phyloP scores from a whole-genome alignment of 2,329 filamentous ascomycete genomes.

The Bipolaris sorokiniana region DNA sequence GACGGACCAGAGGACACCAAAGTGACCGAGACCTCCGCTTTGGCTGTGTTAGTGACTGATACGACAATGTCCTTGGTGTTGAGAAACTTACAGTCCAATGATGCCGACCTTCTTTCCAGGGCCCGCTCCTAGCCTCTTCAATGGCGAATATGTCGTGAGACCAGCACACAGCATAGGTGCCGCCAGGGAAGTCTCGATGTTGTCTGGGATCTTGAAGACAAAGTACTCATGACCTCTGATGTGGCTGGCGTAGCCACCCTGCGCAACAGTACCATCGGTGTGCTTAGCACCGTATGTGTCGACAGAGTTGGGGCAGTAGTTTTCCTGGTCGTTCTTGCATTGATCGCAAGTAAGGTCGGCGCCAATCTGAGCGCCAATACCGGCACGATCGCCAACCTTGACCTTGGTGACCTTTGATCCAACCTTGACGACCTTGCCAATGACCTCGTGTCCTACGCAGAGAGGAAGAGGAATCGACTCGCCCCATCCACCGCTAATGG shows the following conservation, averaged over 20 bases:
- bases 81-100: conserved; percentile 63
- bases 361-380: conserved; percentile 58
- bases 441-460: conserved; percentile 69
- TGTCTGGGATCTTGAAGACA: conserved; percentile 76
- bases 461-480: conserved; percentile 65
- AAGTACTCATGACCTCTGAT: conserved; percentile 79
- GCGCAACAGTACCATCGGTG: conserved; percentile 65
- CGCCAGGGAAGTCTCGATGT: conserved; percentile 64
- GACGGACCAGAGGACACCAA: conserved; percentile 55
- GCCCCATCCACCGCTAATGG: conserved; percentile 66
- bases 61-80: not conserved
- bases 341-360: conserved; percentile 58
- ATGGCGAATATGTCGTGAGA: conserved; percentile 77
- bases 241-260: conserved; percentile 71
- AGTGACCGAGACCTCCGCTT: conserved; percentile 58
- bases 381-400: conserved; percentile 56
- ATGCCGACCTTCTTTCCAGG: conserved; percentile 81
- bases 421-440: conserved; percentile 58
- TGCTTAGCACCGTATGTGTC: conserved; percentile 60
- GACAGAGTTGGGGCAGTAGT: conserved; percentile 58
- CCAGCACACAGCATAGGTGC: conserved; percentile 87
- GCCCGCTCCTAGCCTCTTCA: conserved; percentile 75
- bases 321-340: conserved; percentile 61
- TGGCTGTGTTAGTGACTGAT: conserved; percentile 15
- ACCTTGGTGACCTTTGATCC: conserved; percentile 58